These are phyloP conservation scores for Aspergillus phoenicis DNA, from an alignment of 2,329 filamentous ascomycete genomes.

Conservation along the genomic window DNA sequence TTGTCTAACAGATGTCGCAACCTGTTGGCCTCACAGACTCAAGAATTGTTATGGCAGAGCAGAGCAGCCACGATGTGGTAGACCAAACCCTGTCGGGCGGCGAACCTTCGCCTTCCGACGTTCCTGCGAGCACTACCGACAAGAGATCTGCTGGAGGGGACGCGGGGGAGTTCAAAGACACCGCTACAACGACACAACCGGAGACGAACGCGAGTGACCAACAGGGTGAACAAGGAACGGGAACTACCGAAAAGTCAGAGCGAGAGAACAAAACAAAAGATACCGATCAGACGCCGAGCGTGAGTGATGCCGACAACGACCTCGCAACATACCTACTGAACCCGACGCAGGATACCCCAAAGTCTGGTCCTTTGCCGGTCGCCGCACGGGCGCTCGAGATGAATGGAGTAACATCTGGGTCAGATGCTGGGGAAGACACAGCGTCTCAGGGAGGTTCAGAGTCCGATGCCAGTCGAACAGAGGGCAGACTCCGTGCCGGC, in stretches of 20 bases:
- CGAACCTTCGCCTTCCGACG: constrained; percentile 65
- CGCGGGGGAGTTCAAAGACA: constrained; percentile 46
- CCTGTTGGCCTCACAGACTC: constrained; percentile 44
- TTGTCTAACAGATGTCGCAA: constrained; percentile 40
- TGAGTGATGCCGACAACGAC: constrained; percentile 28
- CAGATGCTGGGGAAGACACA: constrained; percentile 43
- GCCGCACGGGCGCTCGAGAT: constrained; percentile 42
- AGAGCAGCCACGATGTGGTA: constrained; percentile 71
- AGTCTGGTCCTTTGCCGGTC: constrained; percentile 36
- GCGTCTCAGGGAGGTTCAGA: constrained; percentile 58
- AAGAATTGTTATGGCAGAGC: constrained; percentile 72
- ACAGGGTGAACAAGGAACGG: constrained; percentile 28
- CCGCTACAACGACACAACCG: constrained; percentile 37
- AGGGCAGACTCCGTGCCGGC: constrained; percentile 50
- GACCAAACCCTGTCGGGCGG: constrained; percentile 69
- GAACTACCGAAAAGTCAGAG: constrained; percentile 22
- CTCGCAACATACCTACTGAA: constrained; percentile 24
- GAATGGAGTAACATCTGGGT: constrained; percentile 41
- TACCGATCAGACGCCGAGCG: constrained; percentile 30
- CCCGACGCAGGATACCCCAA: constrained; percentile 30
- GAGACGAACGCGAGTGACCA: constrained; percentile 29
- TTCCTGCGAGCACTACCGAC: constrained; percentile 63
- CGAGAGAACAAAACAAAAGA: constrained; percentile 29
- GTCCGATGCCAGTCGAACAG: constrained; percentile 63
- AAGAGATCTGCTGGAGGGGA: constrained; percentile 55